Evolutionary conservation across 23 red algal genomes (phyloP), one percentile per base, ranked within the genome.

Genomic region (Gracilaria vermiculophylla): DNA sequence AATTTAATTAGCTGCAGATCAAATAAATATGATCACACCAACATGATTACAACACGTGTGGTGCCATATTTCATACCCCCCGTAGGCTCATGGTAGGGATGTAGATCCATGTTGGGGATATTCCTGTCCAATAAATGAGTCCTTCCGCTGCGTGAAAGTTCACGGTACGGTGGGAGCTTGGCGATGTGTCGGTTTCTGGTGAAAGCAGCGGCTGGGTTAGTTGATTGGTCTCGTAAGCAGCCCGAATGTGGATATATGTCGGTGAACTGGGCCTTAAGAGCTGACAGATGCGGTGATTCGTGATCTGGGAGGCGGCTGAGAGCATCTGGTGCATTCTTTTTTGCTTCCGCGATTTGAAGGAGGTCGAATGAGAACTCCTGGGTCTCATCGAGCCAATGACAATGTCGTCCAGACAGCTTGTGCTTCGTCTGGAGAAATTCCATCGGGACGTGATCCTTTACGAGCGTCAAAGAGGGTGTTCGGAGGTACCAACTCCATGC

Each of bases 81-180:
- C 7, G 55, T 12, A 19, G 5, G 27, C 4, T 12, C 55, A 12
- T 21, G 55, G 6, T n/a, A 7, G 34, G 44, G 19, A 81, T 1
- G 52, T 81, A 81, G 10, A 81, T 9, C 31, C 53, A 33, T 0
- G 7, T 24, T 3, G 34, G 21, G 28, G 16, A 3, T 9, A 9
- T 81, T 34, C n/a, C 77, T 57, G 45, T 81, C 77, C 17, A 81
- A 51, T 28, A 61, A 11, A 81, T 21, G 51, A 56, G 53, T 19
- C 51, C 53, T 60, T 60, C n/a, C 20, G 31, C 45, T 17, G 14
- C n/a, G 12, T 7, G 5, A 0, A 36, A 58, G 49, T 81, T 81
- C 5, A 9, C 39, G 9, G 16, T n/a, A n/a, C n/a, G n/a, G n/a
- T n/a, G n/a, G n/a, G n/a, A n/a, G n/a, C n/a, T n/a, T n/a, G n/a